phyloP scores from a whole-genome alignment of 257 asterid genomes.

The Salvia rosmarinus region DNA sequence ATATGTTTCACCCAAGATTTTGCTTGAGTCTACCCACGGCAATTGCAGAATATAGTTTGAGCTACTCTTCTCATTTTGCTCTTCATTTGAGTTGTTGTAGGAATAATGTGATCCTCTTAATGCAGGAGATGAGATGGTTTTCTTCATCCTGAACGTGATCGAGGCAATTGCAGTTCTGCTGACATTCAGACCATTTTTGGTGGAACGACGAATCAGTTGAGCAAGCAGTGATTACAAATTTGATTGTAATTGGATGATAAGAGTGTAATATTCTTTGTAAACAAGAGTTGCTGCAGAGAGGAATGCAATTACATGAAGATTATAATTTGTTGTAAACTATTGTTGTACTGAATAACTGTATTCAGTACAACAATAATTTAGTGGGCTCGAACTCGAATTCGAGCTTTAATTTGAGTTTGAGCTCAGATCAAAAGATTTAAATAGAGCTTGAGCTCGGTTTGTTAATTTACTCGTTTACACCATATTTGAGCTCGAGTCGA shows the following conservation, averaged over 20 bases:
- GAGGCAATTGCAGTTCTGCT: slow-evolving; percentile 58
- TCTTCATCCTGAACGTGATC: slow-evolving; percentile 57
- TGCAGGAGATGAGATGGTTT: slow-evolving; percentile 75
- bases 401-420: too few species aligned
- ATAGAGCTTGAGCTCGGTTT: too few species aligned
- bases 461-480: too few species aligned
- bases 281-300: not conserved
- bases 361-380: too few species aligned
- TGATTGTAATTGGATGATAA: not conserved
- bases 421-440: too few species aligned
- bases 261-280: not conserved
- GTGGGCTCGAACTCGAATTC: too few species aligned
- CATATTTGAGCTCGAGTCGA: too few species aligned
- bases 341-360: not conserved
- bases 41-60: not conserved
- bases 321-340: not conserved
- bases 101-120: not conserved
- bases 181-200: slow-evolving; percentile 67
- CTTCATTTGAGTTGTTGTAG: not conserved
- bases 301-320: not conserved
- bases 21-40: not conserved
- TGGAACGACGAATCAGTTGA: slow-evolving; percentile 34
- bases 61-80: not conserved
- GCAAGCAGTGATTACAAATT: not conserved
- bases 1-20: not conserved